Base-by-base conservation (phyloP, 371 early-diverging fungal genomes). In the Funneliformis caledonium region DNA sequence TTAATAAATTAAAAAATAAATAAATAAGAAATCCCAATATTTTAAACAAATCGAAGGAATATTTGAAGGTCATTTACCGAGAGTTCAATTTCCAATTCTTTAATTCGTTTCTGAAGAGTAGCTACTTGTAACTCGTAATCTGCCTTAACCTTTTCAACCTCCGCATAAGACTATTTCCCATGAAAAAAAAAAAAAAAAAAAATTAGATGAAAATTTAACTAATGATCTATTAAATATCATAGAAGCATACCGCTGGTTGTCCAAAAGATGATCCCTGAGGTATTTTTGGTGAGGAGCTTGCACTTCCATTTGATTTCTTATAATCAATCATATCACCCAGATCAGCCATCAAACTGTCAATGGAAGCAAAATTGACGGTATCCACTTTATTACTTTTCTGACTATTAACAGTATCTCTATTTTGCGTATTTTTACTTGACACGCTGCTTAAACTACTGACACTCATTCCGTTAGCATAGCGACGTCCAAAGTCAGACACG, bases 291-390 rank as follows among this genome's bases (percentile, higher is more conserved):
- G 48, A 22, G 43, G 72, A 16, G 1, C 16, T 42, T 52, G 60
- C 56, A 45, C 74, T 52, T n/a, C 76, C 83, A 6, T 83, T 62
- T 33, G 69, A 75, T 43, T 84, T 83, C 61, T 83, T 85, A 67
- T 37, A 37, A 37, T 83, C 84, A 37, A 94, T 87, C 91, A 94
- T 92, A 80, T 89, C 89, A 9, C 94, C 95, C 19, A 96, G 82
- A 83, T 95, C 95, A 10, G 93, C 92, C 96, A 96, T 96, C 61
- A 96, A 85, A 80, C 91, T 92, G 83, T 96, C 95, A 74, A 94
- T 82, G 3, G 91, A 91, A 19, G 91, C 86, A 82, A 89, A 90
- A 73, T 91, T 89, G 69, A 87, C 86, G 11, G 84, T 84, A 16
- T 85, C 84, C 31, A 84, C 83, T 72, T 81, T 76, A 59, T 61